These are phyloP conservation scores for Tolypocladium guangdongense DNA, from an alignment of 2,329 filamentous ascomycete species.

Conservation along the genomic window DNA sequence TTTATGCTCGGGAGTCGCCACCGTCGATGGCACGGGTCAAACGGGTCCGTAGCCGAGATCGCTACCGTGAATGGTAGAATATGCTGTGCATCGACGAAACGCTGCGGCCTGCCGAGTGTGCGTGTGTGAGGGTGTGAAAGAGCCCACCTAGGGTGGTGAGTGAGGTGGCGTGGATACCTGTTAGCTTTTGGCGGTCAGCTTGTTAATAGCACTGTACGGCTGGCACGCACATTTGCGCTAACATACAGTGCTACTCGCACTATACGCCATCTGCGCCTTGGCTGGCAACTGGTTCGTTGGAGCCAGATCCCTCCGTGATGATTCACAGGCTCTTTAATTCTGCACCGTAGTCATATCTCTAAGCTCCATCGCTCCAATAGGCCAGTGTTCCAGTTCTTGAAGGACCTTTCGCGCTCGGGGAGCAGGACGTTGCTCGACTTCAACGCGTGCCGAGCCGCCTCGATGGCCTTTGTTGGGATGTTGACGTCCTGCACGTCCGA, in stretches of 20 bases:
- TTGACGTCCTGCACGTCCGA: slow-evolving; percentile 49
- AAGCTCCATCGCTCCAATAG: slow-evolving; percentile 36
- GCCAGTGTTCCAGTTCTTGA: slow-evolving; percentile 58
- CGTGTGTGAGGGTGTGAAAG: neutral
- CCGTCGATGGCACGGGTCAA: neutral
- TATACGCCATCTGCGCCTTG: neutral
- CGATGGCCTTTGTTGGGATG: slow-evolving; percentile 40
- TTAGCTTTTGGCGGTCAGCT: neutral
- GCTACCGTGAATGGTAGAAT: neutral
- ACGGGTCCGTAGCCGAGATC: neutral
- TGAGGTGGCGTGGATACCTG: neutral
- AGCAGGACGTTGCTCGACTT: slow-evolving; percentile 37
- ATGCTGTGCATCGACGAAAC: neutral
- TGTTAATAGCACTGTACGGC: neutral
- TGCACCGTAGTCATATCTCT: neutral
- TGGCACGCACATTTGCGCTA: neutral
- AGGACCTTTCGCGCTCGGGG: slow-evolving; percentile 43
- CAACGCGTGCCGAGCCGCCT: slow-evolving; percentile 31
- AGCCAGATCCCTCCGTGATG: neutral
- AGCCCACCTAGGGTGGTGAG: neutral
- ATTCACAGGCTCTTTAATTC: neutral
- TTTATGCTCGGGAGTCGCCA: neutral
- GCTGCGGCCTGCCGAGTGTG: no score
- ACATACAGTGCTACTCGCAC: neutral
- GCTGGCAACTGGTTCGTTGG: neutral